Evolutionary conservation across 768 basidiomycete species (phyloP).

Genomic region (Macrolepiota dolichaula): DNA sequence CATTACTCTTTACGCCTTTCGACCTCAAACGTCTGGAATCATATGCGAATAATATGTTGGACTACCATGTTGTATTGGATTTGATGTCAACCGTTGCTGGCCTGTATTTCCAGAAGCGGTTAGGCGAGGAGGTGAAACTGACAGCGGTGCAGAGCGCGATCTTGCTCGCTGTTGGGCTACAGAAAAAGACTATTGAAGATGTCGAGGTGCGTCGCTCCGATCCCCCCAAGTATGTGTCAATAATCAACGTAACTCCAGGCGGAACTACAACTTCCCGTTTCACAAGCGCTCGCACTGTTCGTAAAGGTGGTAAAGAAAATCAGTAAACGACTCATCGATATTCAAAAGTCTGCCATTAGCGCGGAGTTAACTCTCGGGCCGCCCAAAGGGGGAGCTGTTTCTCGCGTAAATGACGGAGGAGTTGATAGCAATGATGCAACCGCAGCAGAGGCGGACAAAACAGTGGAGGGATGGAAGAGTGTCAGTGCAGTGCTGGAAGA

Average conservation of each 20-base stretch:
- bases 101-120: slow-evolving; percentile 80
- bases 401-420: slow-evolving; percentile 7
- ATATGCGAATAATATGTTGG: slow-evolving; percentile 93
- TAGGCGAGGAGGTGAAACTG: slow-evolving; percentile 59
- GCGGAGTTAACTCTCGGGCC: slow-evolving; percentile 46
- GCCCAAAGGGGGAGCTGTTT: background rate
- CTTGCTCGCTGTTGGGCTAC: slow-evolving; percentile 83
- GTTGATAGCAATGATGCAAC: background rate
- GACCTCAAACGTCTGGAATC: slow-evolving; percentile 95
- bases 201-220: slow-evolving; percentile 58
- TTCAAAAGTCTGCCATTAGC: slow-evolving; percentile 77
- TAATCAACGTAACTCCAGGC: slow-evolving; percentile 33
- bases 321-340: slow-evolving; percentile 65
- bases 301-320: slow-evolving; percentile 88
- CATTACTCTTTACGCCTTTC: slow-evolving; percentile 77
- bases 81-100: slow-evolving; percentile 76
- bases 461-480: slow-evolving; percentile 34
- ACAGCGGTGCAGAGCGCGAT: slow-evolving; percentile 92
- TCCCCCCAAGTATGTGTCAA: background rate
- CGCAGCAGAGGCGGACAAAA: slow-evolving; percentile 22
- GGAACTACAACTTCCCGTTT: slow-evolving; percentile 81
- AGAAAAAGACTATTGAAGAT: slow-evolving; percentile 86
- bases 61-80: slow-evolving; percentile 95
- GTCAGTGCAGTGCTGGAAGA: slow-evolving; percentile 49
- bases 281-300: slow-evolving; percentile 87